Conservation (phyloP, 1,284 basidiomycete species). For the Amylostereum chailletii region DNA sequence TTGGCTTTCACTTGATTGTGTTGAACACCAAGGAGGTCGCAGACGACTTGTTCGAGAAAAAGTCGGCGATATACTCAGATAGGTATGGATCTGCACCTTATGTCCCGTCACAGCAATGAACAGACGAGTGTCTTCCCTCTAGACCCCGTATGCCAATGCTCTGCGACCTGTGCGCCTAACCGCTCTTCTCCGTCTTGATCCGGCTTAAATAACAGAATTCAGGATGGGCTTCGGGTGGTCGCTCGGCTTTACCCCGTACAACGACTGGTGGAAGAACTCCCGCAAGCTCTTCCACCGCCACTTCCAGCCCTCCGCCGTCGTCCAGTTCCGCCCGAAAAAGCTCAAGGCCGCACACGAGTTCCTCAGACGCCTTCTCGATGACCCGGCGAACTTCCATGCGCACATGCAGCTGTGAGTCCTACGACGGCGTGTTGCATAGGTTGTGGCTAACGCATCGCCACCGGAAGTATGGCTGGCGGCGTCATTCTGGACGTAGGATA, state of each 20-base stretch:
- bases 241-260: conserved; percentile 15
- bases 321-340: conserved; percentile 13
- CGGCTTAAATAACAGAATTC: neutral
- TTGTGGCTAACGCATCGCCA: neutral
- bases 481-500: conserved; percentile 14
- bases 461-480: conserved; percentile 11
- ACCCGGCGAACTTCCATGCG: conserved; percentile 11
- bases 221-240: conserved; percentile 16
- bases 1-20: conserved; percentile 14
- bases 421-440: no score
- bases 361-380: conserved; percentile 11
- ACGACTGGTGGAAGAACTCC: conserved; percentile 14
- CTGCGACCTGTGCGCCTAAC: conserved; percentile 11
- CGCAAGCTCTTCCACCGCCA: conserved; percentile 13
- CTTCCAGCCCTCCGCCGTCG: conserved; percentile 12
- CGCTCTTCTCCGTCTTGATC: neutral
- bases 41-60: conserved; percentile 17
- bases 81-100: conserved; percentile 3
- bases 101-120: neutral
- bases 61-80: conserved; percentile 17
- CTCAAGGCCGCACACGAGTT: conserved; percentile 12
- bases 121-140: neutral
- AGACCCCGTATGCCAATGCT: conserved; percentile 15
- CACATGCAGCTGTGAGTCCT: conserved; percentile 14
- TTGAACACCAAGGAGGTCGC: conserved; percentile 16